Conservation (phyloP, 192 early-diverging fungal species). For the Polychytrium aggregatum region DNA sequence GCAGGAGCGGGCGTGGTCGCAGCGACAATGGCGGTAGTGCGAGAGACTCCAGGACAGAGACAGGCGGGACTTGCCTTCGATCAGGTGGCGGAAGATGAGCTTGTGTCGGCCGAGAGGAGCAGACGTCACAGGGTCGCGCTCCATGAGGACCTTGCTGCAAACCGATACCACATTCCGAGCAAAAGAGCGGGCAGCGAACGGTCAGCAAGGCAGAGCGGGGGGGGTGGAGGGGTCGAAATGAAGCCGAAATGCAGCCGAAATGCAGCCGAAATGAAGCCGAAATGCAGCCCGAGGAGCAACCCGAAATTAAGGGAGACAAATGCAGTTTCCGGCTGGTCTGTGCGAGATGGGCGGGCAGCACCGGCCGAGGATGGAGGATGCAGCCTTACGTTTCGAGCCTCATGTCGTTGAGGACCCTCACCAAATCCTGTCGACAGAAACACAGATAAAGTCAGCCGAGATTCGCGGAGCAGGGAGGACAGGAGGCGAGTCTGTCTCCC, state of each 20-base stretch:
- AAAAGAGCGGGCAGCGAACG: neutral
- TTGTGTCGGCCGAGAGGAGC: conserved; percentile 20
- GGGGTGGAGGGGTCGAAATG: neutral
- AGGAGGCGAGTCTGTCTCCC: no score
- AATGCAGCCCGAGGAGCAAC: no score
- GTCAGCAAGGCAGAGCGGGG: no score
- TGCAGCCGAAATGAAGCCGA: no score
- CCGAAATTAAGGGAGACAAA: neutral
- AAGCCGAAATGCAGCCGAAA: no score
- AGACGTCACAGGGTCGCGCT: conserved; percentile 21
- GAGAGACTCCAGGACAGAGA: no score
- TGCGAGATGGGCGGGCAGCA: neutral
- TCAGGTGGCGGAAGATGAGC: conserved; percentile 32
- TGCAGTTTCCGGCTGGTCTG: neutral
- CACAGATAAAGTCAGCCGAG: neutral
- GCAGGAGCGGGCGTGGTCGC: no score
- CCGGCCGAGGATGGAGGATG: neutral
- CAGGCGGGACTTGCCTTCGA: no score
- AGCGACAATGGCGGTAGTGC: no score
- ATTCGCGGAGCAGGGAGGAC: no score
- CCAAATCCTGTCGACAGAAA: conserved; percentile 17
- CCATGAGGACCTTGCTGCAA: conserved; percentile 26
- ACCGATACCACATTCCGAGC: no score
- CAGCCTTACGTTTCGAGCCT: conserved; percentile 23
- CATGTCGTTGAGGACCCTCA: conserved; percentile 33